Conservation (phyloP, 768 basidiomycete genomes). For the Leucocoprinus sp. region DNA sequence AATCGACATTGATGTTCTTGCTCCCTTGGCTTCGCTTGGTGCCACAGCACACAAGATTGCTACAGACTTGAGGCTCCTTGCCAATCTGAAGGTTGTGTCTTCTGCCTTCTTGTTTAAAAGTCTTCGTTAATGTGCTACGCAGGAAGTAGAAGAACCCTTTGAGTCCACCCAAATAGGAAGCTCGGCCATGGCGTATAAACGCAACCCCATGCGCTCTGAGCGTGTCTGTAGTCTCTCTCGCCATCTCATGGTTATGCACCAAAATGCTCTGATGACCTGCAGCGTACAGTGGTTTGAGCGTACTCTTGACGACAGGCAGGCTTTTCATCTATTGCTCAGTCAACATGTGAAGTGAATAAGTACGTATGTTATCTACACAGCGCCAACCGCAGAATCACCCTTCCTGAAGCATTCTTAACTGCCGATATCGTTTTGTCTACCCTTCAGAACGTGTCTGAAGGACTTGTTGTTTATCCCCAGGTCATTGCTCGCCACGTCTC, state of each 20-base stretch:
- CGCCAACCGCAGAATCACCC: constrained; percentile 92
- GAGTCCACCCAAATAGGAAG: constrained; percentile 98
- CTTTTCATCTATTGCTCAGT: neutral
- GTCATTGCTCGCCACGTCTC: constrained; percentile 89
- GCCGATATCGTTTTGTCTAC: constrained; percentile 95
- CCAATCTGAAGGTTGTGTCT: constrained; percentile 72
- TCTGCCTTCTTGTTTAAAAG: neutral
- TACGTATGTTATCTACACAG: constrained; percentile 28
- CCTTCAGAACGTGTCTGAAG: constrained; percentile 93
- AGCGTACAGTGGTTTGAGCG: constrained; percentile 98
- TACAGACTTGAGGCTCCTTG: constrained; percentile 88
- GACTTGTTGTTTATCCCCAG: constrained; percentile 97
- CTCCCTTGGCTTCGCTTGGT: constrained; percentile 83
- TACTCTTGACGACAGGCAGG: constrained; percentile 88
- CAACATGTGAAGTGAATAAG: too few relatives aligned
- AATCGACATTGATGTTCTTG: constrained; percentile 89
- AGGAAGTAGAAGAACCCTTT: constrained; percentile 98
- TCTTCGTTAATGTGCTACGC: neutral
- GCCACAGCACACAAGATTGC: constrained; percentile 98
- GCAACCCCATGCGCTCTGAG: constrained; percentile 98
- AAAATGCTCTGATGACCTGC: constrained; percentile 92
- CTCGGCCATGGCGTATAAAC: constrained; percentile 98
- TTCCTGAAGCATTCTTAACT: constrained; percentile 95
- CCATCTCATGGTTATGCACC: constrained; percentile 92
- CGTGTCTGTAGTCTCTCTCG: constrained; percentile 94